Base-by-base conservation (phyloP, 352 stramenopile species). In the Pythium insidiosum region DNA sequence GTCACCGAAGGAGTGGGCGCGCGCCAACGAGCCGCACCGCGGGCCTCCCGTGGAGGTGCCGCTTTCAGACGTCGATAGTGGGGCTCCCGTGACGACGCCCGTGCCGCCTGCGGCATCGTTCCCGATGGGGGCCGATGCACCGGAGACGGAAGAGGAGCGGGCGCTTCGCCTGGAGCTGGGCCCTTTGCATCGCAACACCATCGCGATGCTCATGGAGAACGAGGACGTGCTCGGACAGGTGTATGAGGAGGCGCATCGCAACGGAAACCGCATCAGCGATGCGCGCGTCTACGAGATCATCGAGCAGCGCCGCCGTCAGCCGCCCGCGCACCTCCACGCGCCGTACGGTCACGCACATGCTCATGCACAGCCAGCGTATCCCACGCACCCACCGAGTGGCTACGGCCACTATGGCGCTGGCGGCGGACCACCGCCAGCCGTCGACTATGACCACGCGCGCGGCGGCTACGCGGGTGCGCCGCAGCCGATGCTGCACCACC, bases 1-100 rank as follows among this genome's bases (percentile, higher is more conserved):
- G 26, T 84, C 73, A 21, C 80, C 80, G 5, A 89, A 90, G 46
- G 80, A 93, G 46, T 93, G 80, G 80, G 61, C 63, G 56, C 73
- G 67, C 9, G 53, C 59, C n/a, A 85, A 76, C 33, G 77, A 93
- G 21, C 64, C 67, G 33, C 68, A 75, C 31, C 75, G 71, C 11
- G 75, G 71, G 1, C 40, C 66, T 15, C 59, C 80, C 0, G 47
- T 86, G 18, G 61, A 75, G 51, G 85, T 90, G 34, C 75, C 80
- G 26, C 46, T 93, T 23, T 62, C 66, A 43, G 80, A 93, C 50
- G 70, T 86, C 13, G 56, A 58, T 19, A 44, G 37, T 2, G 31
- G 38, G 4, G n/a, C n/a, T n/a, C 43, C 36, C 15, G 40, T 52
- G 4, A 30, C 42, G 23, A 52, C 52, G 52, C 46, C 47, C 18